These are phyloP conservation scores for Hypomontagnella submonticulosa DNA, from an alignment of 495 filamentous ascomycete genomes.

Conservation along the genomic window DNA sequence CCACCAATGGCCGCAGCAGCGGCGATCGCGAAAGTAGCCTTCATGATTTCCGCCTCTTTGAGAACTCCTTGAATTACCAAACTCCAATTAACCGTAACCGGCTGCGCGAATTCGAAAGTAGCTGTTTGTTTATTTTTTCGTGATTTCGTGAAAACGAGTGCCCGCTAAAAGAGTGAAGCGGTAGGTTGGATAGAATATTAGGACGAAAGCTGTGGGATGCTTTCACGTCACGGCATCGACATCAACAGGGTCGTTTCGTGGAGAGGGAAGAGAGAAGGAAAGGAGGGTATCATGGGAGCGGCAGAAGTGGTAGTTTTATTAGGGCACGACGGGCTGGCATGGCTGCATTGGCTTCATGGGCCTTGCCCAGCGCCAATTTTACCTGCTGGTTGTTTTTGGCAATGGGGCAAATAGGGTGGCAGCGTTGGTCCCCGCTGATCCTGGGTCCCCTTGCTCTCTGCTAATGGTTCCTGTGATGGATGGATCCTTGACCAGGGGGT, in stretches of 20 bases:
- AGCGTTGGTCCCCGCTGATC: conserved; percentile 37
- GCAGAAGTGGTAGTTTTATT: conserved; percentile 49
- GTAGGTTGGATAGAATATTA: conserved; percentile 69
- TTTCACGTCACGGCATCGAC: conserved; percentile 63
- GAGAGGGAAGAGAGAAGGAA: conserved; percentile 54
- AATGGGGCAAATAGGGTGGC: conserved; percentile 37
- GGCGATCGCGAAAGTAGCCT: conserved; percentile 71
- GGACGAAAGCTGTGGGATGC: conserved; percentile 63
- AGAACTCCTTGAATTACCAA: conserved; percentile 30
- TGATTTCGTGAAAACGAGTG: conserved; percentile 72
- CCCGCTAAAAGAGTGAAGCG: conserved; percentile 99
- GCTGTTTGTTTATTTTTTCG: conserved; percentile 50
- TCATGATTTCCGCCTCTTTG: conserved; percentile 63
- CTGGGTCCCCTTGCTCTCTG: conserved; percentile 34
- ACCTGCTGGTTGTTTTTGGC: conserved; percentile 43
- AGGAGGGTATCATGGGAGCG: conserved; percentile 44
- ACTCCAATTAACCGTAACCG: conserved; percentile 27
- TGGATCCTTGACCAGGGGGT: conserved; percentile 29
- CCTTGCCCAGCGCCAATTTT: conserved; percentile 43
- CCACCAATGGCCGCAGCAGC: conserved; percentile 74
- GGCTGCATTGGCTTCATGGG: conserved; percentile 37
- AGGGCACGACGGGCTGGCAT: conserved; percentile 23
- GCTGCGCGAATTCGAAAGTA: conserved; percentile 39
- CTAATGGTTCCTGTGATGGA: conserved; percentile 40
- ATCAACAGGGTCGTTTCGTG: conserved; percentile 58